These are phyloP conservation scores for Gymnopus androsaceus DNA, from an alignment of 1,284 basidiomycete species.

Conservation along the genomic window DNA sequence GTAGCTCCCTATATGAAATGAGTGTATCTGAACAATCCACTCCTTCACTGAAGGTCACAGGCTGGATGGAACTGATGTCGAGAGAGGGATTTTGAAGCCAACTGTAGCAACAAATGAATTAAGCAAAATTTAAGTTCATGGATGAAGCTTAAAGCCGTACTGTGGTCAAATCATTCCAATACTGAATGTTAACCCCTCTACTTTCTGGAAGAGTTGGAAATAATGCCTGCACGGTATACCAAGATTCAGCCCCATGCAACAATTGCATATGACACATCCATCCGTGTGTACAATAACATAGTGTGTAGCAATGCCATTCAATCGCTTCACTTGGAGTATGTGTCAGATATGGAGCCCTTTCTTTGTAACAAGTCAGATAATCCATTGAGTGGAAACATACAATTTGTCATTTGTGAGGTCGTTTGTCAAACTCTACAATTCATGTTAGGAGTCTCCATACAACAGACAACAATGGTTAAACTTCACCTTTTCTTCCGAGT, in stretches of 20 bases:
- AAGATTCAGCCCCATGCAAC: slow-evolving; percentile 14
- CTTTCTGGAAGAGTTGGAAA: slow-evolving; percentile 8
- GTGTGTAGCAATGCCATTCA: not conserved
- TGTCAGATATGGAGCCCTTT: not conserved
- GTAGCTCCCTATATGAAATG: not conserved
- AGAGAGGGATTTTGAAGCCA: slow-evolving; percentile 6
- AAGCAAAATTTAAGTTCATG: too few relatives aligned
- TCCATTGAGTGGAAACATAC: slow-evolving; percentile 3
- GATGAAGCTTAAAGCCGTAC: not conserved
- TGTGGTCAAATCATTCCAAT: slow-evolving; percentile 7
- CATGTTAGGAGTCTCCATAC: not conserved
- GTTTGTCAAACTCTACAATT: not conserved
- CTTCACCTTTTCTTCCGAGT: slow-evolving; percentile 21
- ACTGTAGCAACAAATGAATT: not conserved
- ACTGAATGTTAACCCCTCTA: slow-evolving; percentile 9
- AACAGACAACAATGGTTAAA: not conserved
- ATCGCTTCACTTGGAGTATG: not conserved
- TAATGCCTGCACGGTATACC: slow-evolving; percentile 17
- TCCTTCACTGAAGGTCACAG: slow-evolving; percentile 2
- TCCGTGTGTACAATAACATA: slow-evolving; percentile 11
- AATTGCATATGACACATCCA: slow-evolving; percentile 14
- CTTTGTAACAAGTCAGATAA: not conserved
- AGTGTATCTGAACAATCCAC: not conserved
- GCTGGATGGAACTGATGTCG: not conserved
- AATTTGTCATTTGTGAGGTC: slow-evolving; percentile 1